Evolutionary conservation across 1,139 yeast genomes (phyloP), one percentile per base, ranked within the genome.

Genomic region (Suzukiozyma palmioleophila): DNA sequence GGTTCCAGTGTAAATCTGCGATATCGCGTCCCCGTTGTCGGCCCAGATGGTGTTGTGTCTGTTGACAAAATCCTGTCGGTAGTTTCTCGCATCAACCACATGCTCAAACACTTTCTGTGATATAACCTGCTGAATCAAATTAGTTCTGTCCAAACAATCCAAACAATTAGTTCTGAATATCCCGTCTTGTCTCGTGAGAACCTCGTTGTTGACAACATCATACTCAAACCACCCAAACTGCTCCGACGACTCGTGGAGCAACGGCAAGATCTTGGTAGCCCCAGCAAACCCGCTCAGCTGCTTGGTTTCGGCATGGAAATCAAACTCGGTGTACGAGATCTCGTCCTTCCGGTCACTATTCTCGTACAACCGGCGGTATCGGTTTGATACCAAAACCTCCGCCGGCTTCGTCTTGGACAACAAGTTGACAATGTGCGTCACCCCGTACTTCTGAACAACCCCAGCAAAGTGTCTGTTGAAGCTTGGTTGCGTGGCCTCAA

Each of bases 1-100:
- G 0, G 98, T 94, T 6, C 98, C 98, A 0, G 98, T 92, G 57
- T 94, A 94, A 24, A 92, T 92, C 58, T 89, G 97, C 1, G 97
- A 89, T 8, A 94, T 78, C 44, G 94, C 96, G 61, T 94, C 98
- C 35, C 98, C 99, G 59, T 92, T 90, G 60, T 94, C 97, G 0
- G 98, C 99, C 98, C 98, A 94, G 16, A 92, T 64, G 3, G 83
- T 70, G 51, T 89, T 86, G 54, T 90, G 97, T 44, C 76, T 80
- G 29, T 61, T 45, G 10, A 55, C 55, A 18, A 43, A 40, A 7
- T 47, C 34, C 7, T 39, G 39, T 1, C 52, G 39, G 56, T 74
- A 71, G 51, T 79, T 83, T 14, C 26, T 16, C 12, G 26, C 24
- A 39, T 71, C 74, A 34, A 88, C 56, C 48, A 88, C 84, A 41